Conservation (phyloP, 345 rosid species). For the Alliaria petiolata region DNA sequence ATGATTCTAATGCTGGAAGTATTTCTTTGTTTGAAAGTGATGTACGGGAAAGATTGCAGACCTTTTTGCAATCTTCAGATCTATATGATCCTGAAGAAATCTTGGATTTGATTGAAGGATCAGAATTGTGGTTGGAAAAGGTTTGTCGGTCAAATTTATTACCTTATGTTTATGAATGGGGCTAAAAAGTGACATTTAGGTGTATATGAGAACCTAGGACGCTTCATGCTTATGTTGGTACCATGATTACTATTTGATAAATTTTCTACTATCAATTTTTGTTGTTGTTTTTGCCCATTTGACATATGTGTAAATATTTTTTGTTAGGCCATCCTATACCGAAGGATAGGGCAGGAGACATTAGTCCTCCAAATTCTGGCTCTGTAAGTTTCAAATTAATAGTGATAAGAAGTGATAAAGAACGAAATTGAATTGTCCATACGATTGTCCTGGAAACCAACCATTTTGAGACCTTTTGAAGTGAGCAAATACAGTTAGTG, state of each 20-base stretch:
- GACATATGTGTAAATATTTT: conserved; percentile 18
- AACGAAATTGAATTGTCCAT: neutral
- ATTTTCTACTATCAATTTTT: neutral
- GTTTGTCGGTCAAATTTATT: conserved; percentile 31
- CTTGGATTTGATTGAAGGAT: conserved; percentile 76
- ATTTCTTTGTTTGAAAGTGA: conserved; percentile 58
- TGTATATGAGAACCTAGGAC: neutral
- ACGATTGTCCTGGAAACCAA: neutral
- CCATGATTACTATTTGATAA: neutral
- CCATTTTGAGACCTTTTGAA: conserved; percentile 1
- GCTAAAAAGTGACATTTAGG: neutral
- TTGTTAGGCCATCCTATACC: conserved; percentile 79
- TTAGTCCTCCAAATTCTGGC: conserved; percentile 94
- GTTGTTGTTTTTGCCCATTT: conserved; percentile 13
- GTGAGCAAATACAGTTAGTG: neutral
- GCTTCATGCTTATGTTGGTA: neutral
- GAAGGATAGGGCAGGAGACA: conserved; percentile 92
- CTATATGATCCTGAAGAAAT: conserved; percentile 85
- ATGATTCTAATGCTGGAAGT: conserved; percentile 31
- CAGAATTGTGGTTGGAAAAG: conserved; percentile 98
- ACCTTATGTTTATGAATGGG: too few species aligned
- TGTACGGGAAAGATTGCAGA: conserved; percentile 80
- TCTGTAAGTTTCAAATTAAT: conserved; percentile 49
- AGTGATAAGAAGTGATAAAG: neutral
- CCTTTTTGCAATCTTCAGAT: conserved; percentile 81